These are phyloP conservation scores for Termitomyces sp. DNA, from an alignment of 1,284 basidiomycete genomes.

Conservation along the genomic window DNA sequence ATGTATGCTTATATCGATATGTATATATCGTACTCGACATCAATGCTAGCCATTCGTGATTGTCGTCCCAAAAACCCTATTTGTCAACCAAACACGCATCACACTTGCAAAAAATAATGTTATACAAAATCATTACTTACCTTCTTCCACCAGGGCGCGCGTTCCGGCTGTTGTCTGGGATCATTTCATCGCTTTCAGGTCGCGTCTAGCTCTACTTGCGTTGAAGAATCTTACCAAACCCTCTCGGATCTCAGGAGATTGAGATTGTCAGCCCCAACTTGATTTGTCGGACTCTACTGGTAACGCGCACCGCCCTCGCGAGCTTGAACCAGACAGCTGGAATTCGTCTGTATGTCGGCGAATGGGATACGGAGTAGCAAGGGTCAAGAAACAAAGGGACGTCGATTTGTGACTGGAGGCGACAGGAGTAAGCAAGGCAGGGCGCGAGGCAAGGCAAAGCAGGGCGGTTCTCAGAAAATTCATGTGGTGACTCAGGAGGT, in stretches of 20 bases:
- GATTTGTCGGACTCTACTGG: constrained; percentile 10
- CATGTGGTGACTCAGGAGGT: constrained; percentile 19
- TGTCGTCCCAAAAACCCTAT: not conserved
- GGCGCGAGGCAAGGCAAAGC: constrained; percentile 7
- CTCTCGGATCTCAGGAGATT: constrained; percentile 56
- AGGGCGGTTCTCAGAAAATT: constrained; percentile 1
- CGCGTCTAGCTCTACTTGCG: constrained; percentile 18
- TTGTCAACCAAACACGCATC: constrained; percentile 31
- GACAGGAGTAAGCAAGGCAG: constrained; percentile 10
- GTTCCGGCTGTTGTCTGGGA: constrained; percentile 11
- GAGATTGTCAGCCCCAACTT: constrained; percentile 17
- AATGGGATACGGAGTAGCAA: constrained; percentile 17
- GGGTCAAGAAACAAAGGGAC: constrained; percentile 1
- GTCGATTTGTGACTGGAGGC: not conserved
- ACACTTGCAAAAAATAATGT: constrained; percentile 36
- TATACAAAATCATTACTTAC: constrained; percentile 27
- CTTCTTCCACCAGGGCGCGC: constrained; percentile 22
- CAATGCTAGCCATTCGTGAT: not conserved
- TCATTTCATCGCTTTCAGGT: constrained; percentile 13
- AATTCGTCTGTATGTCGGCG: constrained; percentile 16
- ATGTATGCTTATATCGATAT: constrained; percentile 3
- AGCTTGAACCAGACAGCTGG: constrained; percentile 6
- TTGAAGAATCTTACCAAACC: constrained; percentile 53
- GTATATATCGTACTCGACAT: not conserved
- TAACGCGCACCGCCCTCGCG: constrained; percentile 4